Conservation (phyloP, 805 yeast species). For the Ogataea thermomethanolica region DNA sequence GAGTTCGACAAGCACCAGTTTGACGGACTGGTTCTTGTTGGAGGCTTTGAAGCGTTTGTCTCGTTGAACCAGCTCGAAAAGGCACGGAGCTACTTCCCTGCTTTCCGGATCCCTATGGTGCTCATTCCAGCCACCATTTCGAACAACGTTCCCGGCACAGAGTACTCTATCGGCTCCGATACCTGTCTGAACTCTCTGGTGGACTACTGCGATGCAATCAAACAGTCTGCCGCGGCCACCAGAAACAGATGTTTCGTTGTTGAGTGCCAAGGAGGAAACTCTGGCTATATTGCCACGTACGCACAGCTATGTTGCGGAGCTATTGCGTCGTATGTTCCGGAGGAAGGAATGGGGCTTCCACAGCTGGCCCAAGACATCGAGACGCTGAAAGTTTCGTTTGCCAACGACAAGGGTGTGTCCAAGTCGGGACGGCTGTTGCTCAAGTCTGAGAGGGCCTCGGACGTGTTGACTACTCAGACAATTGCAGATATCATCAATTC, state of each 20-base stretch:
- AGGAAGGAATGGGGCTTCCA: constrained; percentile 56
- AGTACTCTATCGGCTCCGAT: constrained; percentile 91
- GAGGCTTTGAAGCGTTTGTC: constrained; percentile 80
- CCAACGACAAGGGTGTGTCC: constrained; percentile 59
- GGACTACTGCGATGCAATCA: constrained; percentile 90
- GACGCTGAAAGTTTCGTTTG: constrained; percentile 55
- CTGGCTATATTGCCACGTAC: constrained; percentile 72
- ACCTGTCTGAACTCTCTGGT: constrained; percentile 91
- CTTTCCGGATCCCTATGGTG: constrained; percentile 74
- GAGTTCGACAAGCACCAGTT: constrained; percentile 64
- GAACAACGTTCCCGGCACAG: constrained; percentile 98
- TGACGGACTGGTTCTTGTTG: constrained; percentile 70
- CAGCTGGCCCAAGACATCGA: constrained; percentile 65
- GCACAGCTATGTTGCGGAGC: constrained; percentile 72
- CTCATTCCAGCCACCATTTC: constrained; percentile 78
- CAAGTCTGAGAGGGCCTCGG: constrained; percentile 63
- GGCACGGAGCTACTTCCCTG: constrained; percentile 60
- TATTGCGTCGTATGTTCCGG: constrained; percentile 73
- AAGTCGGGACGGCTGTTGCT: constrained; percentile 68
- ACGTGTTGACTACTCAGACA: constrained; percentile 62
- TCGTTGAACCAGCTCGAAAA: constrained; percentile 63
- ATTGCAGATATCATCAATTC: constrained; percentile 69
- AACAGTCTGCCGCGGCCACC: constrained; percentile 73
- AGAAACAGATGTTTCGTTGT: constrained; percentile 77
- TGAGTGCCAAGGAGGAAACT: constrained; percentile 83